phyloP scores from a whole-genome alignment of 495 filamentous ascomycete genomes.

The Viridothelium virens region DNA sequence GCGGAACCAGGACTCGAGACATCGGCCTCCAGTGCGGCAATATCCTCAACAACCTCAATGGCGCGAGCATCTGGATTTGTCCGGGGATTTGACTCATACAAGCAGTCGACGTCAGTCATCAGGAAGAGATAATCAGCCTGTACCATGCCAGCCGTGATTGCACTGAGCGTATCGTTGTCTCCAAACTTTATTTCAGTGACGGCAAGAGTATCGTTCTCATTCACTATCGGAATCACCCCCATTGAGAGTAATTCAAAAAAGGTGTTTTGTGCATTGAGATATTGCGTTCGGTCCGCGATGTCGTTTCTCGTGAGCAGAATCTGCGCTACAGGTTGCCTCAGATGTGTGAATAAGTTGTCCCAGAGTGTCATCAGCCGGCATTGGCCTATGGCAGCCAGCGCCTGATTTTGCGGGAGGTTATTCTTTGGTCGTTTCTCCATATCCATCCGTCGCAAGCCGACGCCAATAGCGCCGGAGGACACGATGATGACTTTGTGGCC shows the following conservation, averaged over 20 bases:
- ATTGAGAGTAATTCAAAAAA: slow-evolving; percentile 82
- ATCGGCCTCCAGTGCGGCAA: slow-evolving; percentile 75
- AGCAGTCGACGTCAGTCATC: slow-evolving; percentile 97
- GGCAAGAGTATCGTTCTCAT: slow-evolving; percentile 95
- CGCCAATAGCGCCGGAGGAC: slow-evolving; percentile 92
- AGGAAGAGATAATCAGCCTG: slow-evolving; percentile 95
- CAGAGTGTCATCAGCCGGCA: slow-evolving; percentile 92
- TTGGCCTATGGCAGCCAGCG: slow-evolving; percentile 91
- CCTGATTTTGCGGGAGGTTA: slow-evolving; percentile 72
- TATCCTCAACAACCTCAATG: slow-evolving; percentile 90
- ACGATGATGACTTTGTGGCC: slow-evolving; percentile 92
- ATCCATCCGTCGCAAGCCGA: slow-evolving; percentile 83
- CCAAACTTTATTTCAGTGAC: slow-evolving; percentile 99
- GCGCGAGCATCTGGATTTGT: slow-evolving; percentile 74
- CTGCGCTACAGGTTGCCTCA: slow-evolving; percentile 84
- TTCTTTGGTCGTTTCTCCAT: slow-evolving; percentile 82
- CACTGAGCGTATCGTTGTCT: slow-evolving; percentile 94
- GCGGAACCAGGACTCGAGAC: slow-evolving; percentile 82
- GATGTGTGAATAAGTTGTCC: slow-evolving; percentile 83
- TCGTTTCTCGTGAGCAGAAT: slow-evolving; percentile 94
- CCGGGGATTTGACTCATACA: slow-evolving; percentile 92
- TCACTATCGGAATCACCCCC: slow-evolving; percentile 97
- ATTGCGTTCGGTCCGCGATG: slow-evolving; percentile 93
- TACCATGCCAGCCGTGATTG: slow-evolving; percentile 94
- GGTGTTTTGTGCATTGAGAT: slow-evolving; percentile 92